Percentiles rank a stretch among this genome's conserved stretches.
These are phyloP conservation scores for Furcasterigmium furcatum DNA, from an alignment of 2,329 filamentous ascomycete genomes.

Conservation along the genomic window DNA sequence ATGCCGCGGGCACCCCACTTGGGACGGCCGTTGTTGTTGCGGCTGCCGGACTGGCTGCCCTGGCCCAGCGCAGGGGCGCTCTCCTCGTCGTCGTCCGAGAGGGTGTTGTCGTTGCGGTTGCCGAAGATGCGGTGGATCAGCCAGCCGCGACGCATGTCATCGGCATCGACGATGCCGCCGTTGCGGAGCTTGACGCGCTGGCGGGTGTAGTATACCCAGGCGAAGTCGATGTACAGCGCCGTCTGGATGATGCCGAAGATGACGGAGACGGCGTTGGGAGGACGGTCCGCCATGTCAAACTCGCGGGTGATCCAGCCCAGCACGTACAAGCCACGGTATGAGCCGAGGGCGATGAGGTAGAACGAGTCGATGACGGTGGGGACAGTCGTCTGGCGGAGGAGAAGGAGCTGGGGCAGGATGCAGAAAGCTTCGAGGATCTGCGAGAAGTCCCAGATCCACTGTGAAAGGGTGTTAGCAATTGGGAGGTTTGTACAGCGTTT, in stretches of 20 bases:
- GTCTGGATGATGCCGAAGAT: constrained; percentile 90
- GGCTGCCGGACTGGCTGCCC: constrained; percentile 20
- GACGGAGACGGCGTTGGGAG: constrained; percentile 69
- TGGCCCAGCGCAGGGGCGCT: constrained; percentile 45
- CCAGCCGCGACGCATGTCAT: constrained; percentile 84
- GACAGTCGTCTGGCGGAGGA: constrained; percentile 90
- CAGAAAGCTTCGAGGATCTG: constrained; percentile 89
- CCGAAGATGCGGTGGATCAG: constrained; percentile 77
- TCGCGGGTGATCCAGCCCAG: constrained; percentile 83
- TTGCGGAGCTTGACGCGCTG: constrained; percentile 90
- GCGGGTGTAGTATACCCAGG: constrained; percentile 92
- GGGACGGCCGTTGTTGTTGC: constrained; percentile 29
- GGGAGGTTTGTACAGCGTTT: background rate
- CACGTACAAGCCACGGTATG: constrained; percentile 86
- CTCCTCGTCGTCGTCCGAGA: constrained; percentile 61
- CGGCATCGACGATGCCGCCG: constrained; percentile 84
- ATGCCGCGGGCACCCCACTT: constrained; percentile 65
- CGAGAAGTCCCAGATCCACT: constrained; percentile 86
- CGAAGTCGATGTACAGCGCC: constrained; percentile 87
- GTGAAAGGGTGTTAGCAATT: constrained; percentile 13
- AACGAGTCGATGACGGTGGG: constrained; percentile 97
- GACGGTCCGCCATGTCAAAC: constrained; percentile 53
- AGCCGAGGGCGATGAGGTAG: constrained; percentile 84
- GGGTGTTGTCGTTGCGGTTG: constrained; percentile 44
- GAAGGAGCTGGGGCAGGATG: constrained; percentile 84